phyloP scores from a whole-genome alignment of 768 basidiomycete species.

The Termitomyces eurrhizus region DNA sequence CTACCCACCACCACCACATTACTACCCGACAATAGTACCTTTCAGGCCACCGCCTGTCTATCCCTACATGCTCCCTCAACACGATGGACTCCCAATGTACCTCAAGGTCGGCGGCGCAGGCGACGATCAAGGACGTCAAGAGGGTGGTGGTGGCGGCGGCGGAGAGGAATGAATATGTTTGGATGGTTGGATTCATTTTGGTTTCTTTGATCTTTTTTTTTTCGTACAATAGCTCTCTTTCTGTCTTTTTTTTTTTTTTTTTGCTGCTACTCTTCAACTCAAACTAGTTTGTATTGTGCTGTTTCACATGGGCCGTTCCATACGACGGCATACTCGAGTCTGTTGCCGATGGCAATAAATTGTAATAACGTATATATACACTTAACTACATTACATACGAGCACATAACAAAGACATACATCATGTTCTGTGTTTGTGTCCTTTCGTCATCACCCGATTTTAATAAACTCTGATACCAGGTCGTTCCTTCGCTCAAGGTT shows the following conservation, averaged over 20 bases:
- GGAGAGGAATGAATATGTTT: constrained; percentile 19
- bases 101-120: constrained; percentile 15
- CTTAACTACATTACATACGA: too few species aligned
- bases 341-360: too few species aligned
- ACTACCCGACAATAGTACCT: constrained; percentile 20
- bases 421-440: too few species aligned
- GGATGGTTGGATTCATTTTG: constrained; percentile 11
- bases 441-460: too few species aligned
- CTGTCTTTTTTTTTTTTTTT: constrained; percentile 1
- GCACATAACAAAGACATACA: too few species aligned
- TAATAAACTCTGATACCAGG: too few species aligned
- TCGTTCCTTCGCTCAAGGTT: too few species aligned
- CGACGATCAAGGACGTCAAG: constrained; percentile 16
- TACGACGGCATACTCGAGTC: too few species aligned
- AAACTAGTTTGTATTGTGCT: constrained; percentile 1
- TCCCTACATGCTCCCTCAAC: constrained; percentile 24
- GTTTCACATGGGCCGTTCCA: background rate
- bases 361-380: too few species aligned
- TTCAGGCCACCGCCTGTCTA: constrained; percentile 18
- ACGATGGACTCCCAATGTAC: constrained; percentile 26
- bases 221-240: constrained; percentile 13
- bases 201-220: constrained; percentile 9
- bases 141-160: constrained; percentile 20
- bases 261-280: too few species aligned
- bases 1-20: constrained; percentile 20